Evolutionary conservation across 306 rosid genomes (phyloP), one percentile per base, ranked within the genome.

Genomic region (Crataegus laevigata): DNA sequence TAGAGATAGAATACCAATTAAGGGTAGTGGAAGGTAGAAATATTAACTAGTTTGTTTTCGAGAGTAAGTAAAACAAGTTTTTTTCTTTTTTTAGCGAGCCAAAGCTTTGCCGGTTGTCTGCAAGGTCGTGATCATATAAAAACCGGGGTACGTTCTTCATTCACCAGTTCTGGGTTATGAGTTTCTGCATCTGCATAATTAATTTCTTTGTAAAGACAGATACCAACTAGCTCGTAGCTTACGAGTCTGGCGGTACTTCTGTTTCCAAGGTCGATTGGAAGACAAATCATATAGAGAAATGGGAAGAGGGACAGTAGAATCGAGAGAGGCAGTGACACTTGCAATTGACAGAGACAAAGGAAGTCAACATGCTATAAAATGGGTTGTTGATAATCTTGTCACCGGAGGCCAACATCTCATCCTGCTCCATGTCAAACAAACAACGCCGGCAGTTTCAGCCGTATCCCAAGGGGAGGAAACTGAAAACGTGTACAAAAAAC

Each of bases 271-370:
- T 38, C 11, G 42, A 38, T 38, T 8, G 42, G 42, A 8, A 38
- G 42, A 50, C 19, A 11, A 24, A 13, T 25, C 32, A 25, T 59
- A n/a, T 1, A 57, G 26, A 28, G 68, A 11, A 87, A 86, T 96
- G 80, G 83, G 30, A 86, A 72, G 85, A 71, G 66, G 79, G 11
- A 68, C 60, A 22, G 60, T 36, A 34, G 93, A 59, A 59, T 24
- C 80, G 64, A 91, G 87, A 80, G 96, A 84, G 42, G 57, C 71
- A 22, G 96, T 94, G 14, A 94, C 94, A 0, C 96, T 94, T 74
- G 98, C 98, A 2, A 85, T 94, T 21, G 96, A 94, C 66, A 90
- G 80, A 26, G 96, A 91, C 83, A 91, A 90, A 75, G 85, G 89
- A 63, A 94, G 97, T 74, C 97, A 91, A 72, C 78, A 76, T 21